These are phyloP conservation scores for Salvia rosmarinus DNA, from an alignment of 257 asterid genomes.

Conservation along the genomic window DNA sequence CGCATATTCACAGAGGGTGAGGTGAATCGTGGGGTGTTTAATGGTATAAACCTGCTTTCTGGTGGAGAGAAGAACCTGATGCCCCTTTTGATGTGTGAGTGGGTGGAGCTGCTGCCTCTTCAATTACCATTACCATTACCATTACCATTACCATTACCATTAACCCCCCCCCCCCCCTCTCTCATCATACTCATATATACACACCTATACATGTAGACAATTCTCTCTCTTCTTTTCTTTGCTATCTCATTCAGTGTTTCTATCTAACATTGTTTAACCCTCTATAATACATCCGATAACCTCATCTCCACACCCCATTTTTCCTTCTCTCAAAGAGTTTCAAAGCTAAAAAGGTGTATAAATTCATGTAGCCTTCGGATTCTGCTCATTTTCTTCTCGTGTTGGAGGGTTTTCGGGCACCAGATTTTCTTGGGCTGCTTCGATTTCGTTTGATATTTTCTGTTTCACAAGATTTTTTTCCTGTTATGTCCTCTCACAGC, in stretches of 20 bases:
- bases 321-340: slow-evolving; percentile 8
- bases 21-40: slow-evolving; percentile 49
- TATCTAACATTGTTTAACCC: slow-evolving; percentile 25
- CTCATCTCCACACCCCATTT: slow-evolving; percentile 18
- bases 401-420: slow-evolving; percentile 6
- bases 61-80: slow-evolving; percentile 74
- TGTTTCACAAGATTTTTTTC: not conserved
- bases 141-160: too few relatives aligned
- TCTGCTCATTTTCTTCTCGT: slow-evolving; percentile 5
- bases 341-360: slow-evolving; percentile 32
- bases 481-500: not conserved
- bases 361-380: not conserved
- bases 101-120: slow-evolving; percentile 58
- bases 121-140: too few relatives aligned
- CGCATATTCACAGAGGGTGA: slow-evolving; percentile 43
- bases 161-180: too few relatives aligned
- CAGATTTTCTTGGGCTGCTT: slow-evolving; percentile 16
- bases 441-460: not conserved
- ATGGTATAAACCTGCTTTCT: slow-evolving; percentile 58
- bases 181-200: not conserved
- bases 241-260: slow-evolving; percentile 33
- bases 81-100: slow-evolving; percentile 78
- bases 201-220: not conserved
- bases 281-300: slow-evolving; percentile 35
- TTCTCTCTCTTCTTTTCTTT: slow-evolving; percentile 19